phyloP scores from a whole-genome alignment of 2,329 filamentous ascomycete genomes.

The Alternaria viburni region DNA sequence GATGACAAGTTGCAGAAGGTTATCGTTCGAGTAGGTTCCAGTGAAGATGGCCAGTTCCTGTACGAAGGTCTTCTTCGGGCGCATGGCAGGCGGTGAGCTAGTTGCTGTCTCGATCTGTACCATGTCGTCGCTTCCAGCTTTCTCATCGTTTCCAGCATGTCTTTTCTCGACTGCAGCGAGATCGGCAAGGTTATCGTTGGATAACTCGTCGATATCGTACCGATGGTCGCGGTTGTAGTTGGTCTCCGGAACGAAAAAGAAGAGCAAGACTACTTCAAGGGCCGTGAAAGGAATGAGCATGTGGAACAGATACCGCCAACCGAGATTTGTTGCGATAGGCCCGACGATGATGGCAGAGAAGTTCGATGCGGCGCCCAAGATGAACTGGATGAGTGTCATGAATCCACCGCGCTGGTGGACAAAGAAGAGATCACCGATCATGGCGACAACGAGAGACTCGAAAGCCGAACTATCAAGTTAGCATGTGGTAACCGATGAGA shows the following conservation, averaged over 20 bases:
- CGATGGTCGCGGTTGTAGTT: slow-evolving; percentile 53
- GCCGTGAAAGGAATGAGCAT: slow-evolving; percentile 57
- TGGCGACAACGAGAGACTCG: slow-evolving; percentile 44
- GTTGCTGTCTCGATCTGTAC: slow-evolving; percentile 28
- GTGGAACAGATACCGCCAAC: slow-evolving; percentile 53
- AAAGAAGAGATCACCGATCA: slow-evolving; percentile 47
- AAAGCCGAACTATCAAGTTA: slow-evolving; percentile 37
- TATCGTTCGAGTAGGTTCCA: slow-evolving; percentile 48
- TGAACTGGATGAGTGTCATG: slow-evolving; percentile 46
- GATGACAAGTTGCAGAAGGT: slow-evolving; percentile 46
- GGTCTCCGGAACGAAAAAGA: slow-evolving; percentile 61
- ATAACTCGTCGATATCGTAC: slow-evolving; percentile 41
- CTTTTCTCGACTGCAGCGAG: slow-evolving; percentile 32
- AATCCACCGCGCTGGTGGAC: slow-evolving; percentile 46
- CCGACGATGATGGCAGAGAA: slow-evolving; percentile 47
- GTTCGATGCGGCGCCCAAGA: slow-evolving; percentile 45
- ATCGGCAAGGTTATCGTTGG: slow-evolving; percentile 35
- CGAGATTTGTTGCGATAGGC: slow-evolving; percentile 42
- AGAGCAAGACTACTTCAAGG: slow-evolving; percentile 51
- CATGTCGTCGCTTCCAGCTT: slow-evolving; percentile 16
- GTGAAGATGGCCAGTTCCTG: slow-evolving; percentile 49
- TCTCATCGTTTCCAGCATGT: slow-evolving; percentile 20
- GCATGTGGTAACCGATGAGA: background rate
- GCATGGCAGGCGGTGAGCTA: slow-evolving; percentile 17
- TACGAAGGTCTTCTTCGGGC: slow-evolving; percentile 45